A percentile compares a stretch with the other conserved stretches of the same genome.
Evolutionary conservation across 1,139 yeast genomes (phyloP).

Genomic region (Sugiyamaella novakii): DNA sequence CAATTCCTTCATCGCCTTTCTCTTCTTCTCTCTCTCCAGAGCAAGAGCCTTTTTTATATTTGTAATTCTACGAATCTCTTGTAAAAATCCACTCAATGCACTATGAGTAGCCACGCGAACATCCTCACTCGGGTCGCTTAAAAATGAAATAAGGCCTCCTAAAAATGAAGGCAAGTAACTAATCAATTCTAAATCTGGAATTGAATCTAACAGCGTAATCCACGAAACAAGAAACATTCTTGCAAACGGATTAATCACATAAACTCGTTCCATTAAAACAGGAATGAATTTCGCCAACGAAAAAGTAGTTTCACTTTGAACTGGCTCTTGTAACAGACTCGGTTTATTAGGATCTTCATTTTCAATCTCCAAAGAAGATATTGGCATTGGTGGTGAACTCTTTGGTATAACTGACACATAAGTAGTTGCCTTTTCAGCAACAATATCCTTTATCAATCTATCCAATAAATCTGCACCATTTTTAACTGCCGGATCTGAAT

Average conservation of each 20-base stretch:
- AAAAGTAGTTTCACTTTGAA: conserved; percentile 74
- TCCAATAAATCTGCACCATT: conserved; percentile 96
- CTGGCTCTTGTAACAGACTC: conserved; percentile 45
- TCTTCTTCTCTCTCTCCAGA: conserved; percentile 21
- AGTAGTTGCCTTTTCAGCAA: conserved; percentile 90
- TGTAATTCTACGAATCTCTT: conserved; percentile 75
- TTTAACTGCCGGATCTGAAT: conserved; percentile 86
- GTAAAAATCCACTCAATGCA: conserved; percentile 70
- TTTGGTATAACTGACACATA: conserved; percentile 74
- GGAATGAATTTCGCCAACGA: conserved; percentile 89
- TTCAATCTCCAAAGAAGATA: conserved; percentile 11
- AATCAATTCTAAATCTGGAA: conserved; percentile 87
- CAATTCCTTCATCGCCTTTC: conserved; percentile 7
- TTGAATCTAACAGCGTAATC: conserved; percentile 86
- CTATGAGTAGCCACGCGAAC: conserved; percentile 85
- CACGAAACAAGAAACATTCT: conserved; percentile 90
- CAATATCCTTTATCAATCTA: conserved; percentile 88
- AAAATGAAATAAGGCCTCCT: conserved; percentile 78
- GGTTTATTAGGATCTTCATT: conserved; percentile 34
- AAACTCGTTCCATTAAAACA: conserved; percentile 82
- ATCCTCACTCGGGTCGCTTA: conserved; percentile 84
- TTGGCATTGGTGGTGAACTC: conserved; percentile 16
- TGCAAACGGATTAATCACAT: conserved; percentile 90
- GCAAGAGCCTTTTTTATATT: conserved; percentile 57
- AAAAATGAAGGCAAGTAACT: conserved; percentile 86